A percentile compares a stretch with the other conserved stretches of the same genome.
Evolutionary conservation across 441 rosid species (phyloP).

Genomic region (Gossypium lobatum): DNA sequence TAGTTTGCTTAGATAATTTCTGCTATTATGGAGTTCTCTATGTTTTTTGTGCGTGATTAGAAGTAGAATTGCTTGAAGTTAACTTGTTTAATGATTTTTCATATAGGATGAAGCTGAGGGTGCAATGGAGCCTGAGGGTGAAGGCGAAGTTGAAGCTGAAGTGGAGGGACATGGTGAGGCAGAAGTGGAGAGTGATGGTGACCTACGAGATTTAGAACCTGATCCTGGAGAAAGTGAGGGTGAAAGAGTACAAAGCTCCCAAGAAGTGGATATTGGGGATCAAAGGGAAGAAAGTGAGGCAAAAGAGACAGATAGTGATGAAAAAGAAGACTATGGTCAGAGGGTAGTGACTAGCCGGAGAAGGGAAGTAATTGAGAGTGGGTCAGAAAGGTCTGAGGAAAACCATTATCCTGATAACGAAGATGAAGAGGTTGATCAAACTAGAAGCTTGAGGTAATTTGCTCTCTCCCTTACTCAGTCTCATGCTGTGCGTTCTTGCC

Average conservation of each 20-base stretch:
- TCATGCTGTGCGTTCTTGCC: background rate
- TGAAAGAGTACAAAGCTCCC: constrained; percentile 79
- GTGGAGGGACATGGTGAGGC: constrained; percentile 51
- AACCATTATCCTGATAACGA: constrained; percentile 64
- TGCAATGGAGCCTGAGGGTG: constrained; percentile 48
- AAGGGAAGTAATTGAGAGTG: constrained; percentile 68
- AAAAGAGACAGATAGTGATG: constrained; percentile 66
- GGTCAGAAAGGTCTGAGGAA: constrained; percentile 80
- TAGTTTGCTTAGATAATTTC: background rate
- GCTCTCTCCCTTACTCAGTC: background rate
- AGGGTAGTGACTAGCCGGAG: constrained; percentile 57
- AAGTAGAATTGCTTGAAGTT: background rate
- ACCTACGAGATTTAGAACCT: constrained; percentile 56
- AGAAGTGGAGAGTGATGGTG: constrained; percentile 72
- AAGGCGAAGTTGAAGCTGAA: constrained; percentile 42
- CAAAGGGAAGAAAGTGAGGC: constrained; percentile 65
- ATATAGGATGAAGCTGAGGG: constrained; percentile 77
- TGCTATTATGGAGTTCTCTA: background rate
- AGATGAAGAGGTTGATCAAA: constrained; percentile 87
- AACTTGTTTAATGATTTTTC: background rate
- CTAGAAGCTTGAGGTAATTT: constrained; percentile 60
- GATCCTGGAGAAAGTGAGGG: constrained; percentile 93
- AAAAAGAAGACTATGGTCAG: constrained; percentile 58
- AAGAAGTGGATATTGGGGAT: constrained; percentile 67
- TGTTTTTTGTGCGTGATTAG: background rate